phyloP scores from a whole-genome alignment of 805 yeast species.

The Blastobotrys attinorum region DNA sequence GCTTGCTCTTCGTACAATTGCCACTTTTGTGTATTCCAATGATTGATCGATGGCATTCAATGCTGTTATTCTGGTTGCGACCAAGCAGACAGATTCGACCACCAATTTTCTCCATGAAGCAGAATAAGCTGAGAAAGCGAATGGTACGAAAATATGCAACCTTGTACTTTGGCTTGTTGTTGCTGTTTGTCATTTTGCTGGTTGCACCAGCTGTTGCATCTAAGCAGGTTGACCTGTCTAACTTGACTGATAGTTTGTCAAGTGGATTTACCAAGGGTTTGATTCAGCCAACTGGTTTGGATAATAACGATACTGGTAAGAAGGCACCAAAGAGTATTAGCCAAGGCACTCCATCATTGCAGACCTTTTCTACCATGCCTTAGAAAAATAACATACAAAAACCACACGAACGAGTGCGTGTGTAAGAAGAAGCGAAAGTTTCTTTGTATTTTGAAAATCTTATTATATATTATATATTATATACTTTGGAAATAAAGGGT shows the following conservation, averaged over 20 bases:
- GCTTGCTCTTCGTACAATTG: conserved; percentile 77
- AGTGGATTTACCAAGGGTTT: conserved; percentile 46
- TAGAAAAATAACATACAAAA: conserved; percentile 5
- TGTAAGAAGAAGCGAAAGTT: not conserved
- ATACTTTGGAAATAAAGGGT: not conserved
- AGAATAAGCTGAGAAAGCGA: conserved; percentile 92
- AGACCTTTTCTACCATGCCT: conserved; percentile 16
- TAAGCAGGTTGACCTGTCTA: conserved; percentile 38
- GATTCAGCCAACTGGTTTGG: conserved; percentile 80
- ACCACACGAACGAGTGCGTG: no score
- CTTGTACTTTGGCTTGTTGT: conserved; percentile 63
- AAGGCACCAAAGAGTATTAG: conserved; percentile 31
- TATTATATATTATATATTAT: not conserved
- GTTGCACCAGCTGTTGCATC: conserved; percentile 91
- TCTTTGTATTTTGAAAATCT: not conserved
- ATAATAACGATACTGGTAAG: conserved; percentile 70
- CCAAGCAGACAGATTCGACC: conserved; percentile 97
- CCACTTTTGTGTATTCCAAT: conserved; percentile 81
- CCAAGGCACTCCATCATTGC: conserved; percentile 44
- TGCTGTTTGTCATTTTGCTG: conserved; percentile 65
- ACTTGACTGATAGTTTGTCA: conserved; percentile 25
- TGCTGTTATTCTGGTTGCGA: conserved; percentile 97
- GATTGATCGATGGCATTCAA: conserved; percentile 95
- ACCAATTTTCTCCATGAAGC: conserved; percentile 94
- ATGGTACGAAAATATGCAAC: conserved; percentile 92